A percentile compares a stretch with the other conserved stretches of the same genome.
phyloP scores from a whole-genome alignment of 345 rosid species.

The Aquilaria yunnanensis region DNA sequence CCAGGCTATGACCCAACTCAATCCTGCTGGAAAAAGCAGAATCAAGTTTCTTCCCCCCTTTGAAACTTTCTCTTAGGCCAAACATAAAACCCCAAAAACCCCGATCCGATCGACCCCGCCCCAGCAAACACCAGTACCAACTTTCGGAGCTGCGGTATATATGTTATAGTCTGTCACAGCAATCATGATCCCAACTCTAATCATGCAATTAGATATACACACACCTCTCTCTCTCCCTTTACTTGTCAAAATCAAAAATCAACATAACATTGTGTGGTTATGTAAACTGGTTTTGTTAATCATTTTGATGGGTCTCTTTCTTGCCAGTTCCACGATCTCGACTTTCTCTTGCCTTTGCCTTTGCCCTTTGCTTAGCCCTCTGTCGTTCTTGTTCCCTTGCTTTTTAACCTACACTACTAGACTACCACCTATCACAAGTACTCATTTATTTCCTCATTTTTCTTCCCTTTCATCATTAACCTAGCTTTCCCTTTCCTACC shows the following conservation, averaged over 20 bases:
- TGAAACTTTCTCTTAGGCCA: too few relatives aligned
- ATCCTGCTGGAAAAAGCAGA: too few relatives aligned
- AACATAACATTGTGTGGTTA: conserved; percentile 21
- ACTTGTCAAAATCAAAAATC: conserved; percentile 31
- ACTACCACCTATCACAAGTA: too few relatives aligned
- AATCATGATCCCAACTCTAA: too few relatives aligned
- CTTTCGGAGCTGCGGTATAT: too few relatives aligned
- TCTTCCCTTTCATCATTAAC: conserved; percentile 10
- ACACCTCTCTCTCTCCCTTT: conserved; percentile 1
- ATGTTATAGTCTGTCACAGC: too few relatives aligned
- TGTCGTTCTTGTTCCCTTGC: neutral
- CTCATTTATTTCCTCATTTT: neutral
- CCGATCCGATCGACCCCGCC: too few relatives aligned
- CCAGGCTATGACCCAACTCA: too few relatives aligned
- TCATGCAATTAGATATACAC: too few relatives aligned
- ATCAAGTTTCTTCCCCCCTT: too few relatives aligned
- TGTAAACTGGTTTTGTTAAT: conserved; percentile 20
- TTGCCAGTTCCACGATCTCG: conserved; percentile 42
- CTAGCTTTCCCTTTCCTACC: conserved; percentile 10
- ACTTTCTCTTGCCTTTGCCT: conserved; percentile 19
- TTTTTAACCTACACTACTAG: neutral
- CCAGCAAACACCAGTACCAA: too few relatives aligned
- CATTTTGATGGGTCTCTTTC: conserved; percentile 43
- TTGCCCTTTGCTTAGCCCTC: neutral
- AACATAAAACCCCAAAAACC: too few relatives aligned